Base-by-base conservation (phyloP, 495 filamentous ascomycete genomes). In the Cercophora scortea region DNA sequence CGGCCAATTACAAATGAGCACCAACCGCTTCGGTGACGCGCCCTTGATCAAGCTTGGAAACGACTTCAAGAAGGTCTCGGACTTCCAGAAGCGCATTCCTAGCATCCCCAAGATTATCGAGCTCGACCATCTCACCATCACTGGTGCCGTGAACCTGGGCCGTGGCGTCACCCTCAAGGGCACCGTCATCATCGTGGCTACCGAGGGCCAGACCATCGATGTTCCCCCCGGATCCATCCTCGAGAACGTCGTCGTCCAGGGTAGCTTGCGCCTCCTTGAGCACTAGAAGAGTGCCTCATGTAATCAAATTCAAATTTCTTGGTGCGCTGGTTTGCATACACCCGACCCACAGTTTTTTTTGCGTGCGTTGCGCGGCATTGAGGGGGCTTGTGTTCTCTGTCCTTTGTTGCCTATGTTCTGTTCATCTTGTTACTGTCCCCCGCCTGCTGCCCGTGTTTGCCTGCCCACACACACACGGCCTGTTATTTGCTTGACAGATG, bases 51-150 rank as follows among this genome's bases (percentile, higher is more conserved):
- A 99, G 85, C 88, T 99, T 36, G 93, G 93, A 59, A 84, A 78
- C 60, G 93, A 99, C 81, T 99, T 97, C 82, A 99, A 99, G 87
- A 99, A 99, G 83, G 93, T 99, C 34, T 96, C 92, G 15, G 92
- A 95, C 75, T 99, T 99, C 85, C 91, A 96, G 81, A 89, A 95
- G 77, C 89, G 88, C 65, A 95, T 99, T 62, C 79, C 86, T 54
- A 89, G 84, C 71, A 99, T 99, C 62, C 93, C 93, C 47, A 95
- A 92, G 75, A 96, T 99, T 64, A 82, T 97, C 56, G 93, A 99
- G 75, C 82, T 99, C 40, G 93, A 99, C 63, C 93, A 99, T 60
- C 79, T 99, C 42, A 99, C 93, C 59, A 90, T 99, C 61, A 99
- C 93, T 18, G 93, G 93, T 63, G 87, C 88, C 36, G 94, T 99